Percentiles rank a stretch among this genome's conserved stretches.
Evolutionary conservation across 164 flowering plant genomes (phyloP).

Genomic region (Stephania japonica): DNA sequence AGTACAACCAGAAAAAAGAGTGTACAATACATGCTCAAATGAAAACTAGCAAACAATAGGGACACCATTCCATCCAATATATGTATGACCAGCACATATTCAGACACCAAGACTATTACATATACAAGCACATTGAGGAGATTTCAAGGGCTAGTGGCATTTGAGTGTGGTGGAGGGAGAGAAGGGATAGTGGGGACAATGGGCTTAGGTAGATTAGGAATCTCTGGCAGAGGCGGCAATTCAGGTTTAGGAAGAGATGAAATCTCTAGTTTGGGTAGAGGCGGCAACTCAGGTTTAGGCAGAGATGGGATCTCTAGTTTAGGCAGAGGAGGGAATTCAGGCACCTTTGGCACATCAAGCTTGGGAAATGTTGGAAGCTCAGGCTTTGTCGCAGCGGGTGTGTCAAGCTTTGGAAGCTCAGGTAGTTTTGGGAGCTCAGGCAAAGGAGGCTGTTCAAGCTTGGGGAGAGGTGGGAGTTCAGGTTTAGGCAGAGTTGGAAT

Average conservation of each 20-base stretch:
- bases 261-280: conserved; percentile 12
- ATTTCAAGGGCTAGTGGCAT: background rate
- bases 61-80: too few relatives aligned
- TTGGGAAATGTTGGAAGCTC: conserved; percentile 10
- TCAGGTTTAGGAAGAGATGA: conserved; percentile 10
- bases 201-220: background rate
- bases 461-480: conserved; percentile 15
- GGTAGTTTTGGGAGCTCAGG: conserved; percentile 17
- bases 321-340: conserved; percentile 8
- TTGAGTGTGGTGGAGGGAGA: too few relatives aligned
- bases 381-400: conserved; percentile 11
- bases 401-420: conserved; percentile 12
- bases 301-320: conserved; percentile 5
- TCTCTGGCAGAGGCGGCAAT: conserved; percentile 13
- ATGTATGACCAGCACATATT: too few relatives aligned
- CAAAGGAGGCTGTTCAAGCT: conserved; percentile 19
- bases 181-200: background rate
- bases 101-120: too few relatives aligned
- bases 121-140: too few relatives aligned
- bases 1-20: too few relatives aligned
- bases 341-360: conserved; percentile 1
- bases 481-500: conserved; percentile 7
- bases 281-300: background rate
- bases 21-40: too few relatives aligned
- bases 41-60: too few relatives aligned